Evolutionary conservation across 2,329 filamentous ascomycete species (phyloP).

Genomic region (Colletotrichum simmondsii): DNA sequence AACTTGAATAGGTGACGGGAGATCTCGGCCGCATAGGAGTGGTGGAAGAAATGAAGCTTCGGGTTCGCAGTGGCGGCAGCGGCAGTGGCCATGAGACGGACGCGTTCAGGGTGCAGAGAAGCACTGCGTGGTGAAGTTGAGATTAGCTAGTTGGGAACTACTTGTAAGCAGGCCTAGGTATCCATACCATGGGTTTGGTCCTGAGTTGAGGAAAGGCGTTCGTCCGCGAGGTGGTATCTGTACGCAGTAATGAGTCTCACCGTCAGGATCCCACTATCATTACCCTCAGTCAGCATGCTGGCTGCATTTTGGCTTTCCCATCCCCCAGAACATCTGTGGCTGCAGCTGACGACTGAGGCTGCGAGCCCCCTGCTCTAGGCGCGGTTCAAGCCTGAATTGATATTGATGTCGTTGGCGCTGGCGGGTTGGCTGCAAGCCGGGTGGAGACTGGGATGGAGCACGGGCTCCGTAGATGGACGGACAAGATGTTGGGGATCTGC

Average conservation of each 20-base stretch:
- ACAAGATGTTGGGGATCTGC: slow-evolving; percentile 58
- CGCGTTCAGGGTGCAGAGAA: slow-evolving; percentile 13
- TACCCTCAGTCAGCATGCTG: neutral
- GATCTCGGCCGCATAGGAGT: neutral
- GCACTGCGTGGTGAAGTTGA: neutral
- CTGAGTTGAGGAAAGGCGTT: neutral
- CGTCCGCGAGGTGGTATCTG: neutral
- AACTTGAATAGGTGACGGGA: neutral
- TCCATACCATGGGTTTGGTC: slow-evolving; percentile 8
- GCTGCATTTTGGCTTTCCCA: neutral
- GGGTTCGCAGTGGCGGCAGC: slow-evolving; percentile 7
- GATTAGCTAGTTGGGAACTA: neutral
- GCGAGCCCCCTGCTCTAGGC: neutral
- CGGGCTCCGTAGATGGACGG: slow-evolving; percentile 40
- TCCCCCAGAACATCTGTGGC: neutral
- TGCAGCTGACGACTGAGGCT: neutral
- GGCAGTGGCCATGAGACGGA: neutral
- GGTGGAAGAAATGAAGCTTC: slow-evolving; percentile 19
- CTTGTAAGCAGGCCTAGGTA: neutral
- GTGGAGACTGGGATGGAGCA: neutral
- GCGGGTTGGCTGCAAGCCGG: neutral
- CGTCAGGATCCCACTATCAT: neutral
- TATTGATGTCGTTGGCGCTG: slow-evolving; percentile 11
- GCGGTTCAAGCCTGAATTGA: neutral
- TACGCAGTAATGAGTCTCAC: neutral